A percentile compares a stretch with the other conserved stretches of the same genome.
Conservation (phyloP, 768 basidiomycete species). For the Hericium rajendrae region DNA sequence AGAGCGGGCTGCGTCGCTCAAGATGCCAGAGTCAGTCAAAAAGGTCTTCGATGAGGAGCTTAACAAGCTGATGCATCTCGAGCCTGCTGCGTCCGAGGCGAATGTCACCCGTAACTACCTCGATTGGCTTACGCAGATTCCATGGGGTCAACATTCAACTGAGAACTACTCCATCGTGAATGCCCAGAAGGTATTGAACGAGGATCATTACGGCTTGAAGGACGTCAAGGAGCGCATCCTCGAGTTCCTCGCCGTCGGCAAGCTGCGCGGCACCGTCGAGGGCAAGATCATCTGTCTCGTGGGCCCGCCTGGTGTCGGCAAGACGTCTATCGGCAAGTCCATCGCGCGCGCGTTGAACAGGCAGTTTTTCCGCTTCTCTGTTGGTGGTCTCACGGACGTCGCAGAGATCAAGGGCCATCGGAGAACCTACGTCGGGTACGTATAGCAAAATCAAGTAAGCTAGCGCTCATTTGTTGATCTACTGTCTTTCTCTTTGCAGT, state of each 20-base stretch:
- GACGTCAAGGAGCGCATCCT: constrained; percentile 92
- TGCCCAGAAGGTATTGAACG: constrained; percentile 78
- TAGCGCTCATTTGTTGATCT: too few relatives aligned
- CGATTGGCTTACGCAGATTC: constrained; percentile 91
- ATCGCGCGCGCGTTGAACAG: constrained; percentile 86
- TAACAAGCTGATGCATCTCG: constrained; percentile 79
- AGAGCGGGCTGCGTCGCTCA: constrained; percentile 68
- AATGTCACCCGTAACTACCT: constrained; percentile 93
- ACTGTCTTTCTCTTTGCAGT: constrained; percentile 24
- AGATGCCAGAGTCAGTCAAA: constrained; percentile 82
- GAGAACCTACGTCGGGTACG: constrained; percentile 90
- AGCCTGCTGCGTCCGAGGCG: constrained; percentile 86
- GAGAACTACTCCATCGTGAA: constrained; percentile 88
- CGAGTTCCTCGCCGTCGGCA: constrained; percentile 93
- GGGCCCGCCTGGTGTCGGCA: constrained; percentile 96
- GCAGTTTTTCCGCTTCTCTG: constrained; percentile 94
- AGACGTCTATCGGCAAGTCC: constrained; percentile 92
- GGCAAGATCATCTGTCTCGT: constrained; percentile 97
- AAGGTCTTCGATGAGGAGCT: constrained; percentile 98
- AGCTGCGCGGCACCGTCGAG: constrained; percentile 86
- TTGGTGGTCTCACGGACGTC: constrained; percentile 93
- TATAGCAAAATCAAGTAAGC: too few relatives aligned
- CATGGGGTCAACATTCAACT: constrained; percentile 91
- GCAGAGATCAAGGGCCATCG: constrained; percentile 99
- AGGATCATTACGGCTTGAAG: constrained; percentile 88